phyloP scores from a whole-genome alignment of 345 rosid species.

The Eutrema heterophyllum region DNA sequence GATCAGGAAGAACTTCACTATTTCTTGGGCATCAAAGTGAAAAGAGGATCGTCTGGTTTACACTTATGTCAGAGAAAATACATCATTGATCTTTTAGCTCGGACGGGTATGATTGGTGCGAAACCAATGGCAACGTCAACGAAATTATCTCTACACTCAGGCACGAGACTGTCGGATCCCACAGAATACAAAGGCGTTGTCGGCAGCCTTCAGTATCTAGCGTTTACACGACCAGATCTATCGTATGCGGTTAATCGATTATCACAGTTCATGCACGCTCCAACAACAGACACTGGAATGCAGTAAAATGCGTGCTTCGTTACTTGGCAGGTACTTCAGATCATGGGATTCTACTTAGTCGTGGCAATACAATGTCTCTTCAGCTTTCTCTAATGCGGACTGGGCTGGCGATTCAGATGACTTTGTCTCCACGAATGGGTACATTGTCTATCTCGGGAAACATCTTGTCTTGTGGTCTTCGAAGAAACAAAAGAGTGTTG shows the following conservation, averaged over 20 bases:
- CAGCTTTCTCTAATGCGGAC: background rate
- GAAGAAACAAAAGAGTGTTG: background rate
- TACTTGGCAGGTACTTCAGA: background rate
- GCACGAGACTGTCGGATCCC: accelerated
- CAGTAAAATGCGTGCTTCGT: background rate
- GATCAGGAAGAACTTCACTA: too few species aligned
- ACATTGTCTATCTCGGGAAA: background rate
- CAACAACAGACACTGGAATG: background rate
- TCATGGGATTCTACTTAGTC: background rate
- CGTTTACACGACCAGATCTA: background rate
- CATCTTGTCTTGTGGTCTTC: background rate
- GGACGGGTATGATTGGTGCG: background rate
- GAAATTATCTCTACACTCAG: background rate
- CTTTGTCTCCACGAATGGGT: background rate
- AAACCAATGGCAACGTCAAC: background rate
- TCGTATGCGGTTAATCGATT: background rate
- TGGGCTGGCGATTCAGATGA: background rate
- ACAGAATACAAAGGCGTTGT: background rate
- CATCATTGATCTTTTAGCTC: background rate
- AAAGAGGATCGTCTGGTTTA: too few species aligned
- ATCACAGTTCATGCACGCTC: background rate
- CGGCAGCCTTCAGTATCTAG: background rate
- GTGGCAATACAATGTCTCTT: background rate
- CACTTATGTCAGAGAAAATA: background rate
- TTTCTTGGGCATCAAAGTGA: too few species aligned